These are phyloP conservation scores for Naganishia vaughanmartiniae DNA, from an alignment of 768 basidiomycete species.

Conservation along the genomic window DNA sequence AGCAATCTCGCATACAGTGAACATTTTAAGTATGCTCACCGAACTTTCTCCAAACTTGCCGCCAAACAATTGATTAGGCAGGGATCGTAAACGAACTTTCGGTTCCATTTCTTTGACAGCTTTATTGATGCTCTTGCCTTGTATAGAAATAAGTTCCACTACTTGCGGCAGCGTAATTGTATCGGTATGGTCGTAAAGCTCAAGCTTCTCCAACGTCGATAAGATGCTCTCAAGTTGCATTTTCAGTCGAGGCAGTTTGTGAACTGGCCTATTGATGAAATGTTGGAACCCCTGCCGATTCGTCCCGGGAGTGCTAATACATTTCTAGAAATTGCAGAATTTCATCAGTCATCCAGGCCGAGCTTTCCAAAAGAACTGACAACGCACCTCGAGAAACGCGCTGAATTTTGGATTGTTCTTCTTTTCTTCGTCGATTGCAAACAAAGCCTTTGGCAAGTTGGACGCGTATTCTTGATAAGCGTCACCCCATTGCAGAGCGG, in stretches of 20 bases:
- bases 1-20: background rate
- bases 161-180: constrained; percentile 76
- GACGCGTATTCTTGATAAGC: constrained; percentile 52
- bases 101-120: constrained; percentile 80
- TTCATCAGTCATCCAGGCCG: background rate
- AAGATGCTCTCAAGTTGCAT: constrained; percentile 76
- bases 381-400: constrained; percentile 43
- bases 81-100: constrained; percentile 82
- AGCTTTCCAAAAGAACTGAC: background rate
- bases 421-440: constrained; percentile 50
- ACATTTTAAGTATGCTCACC: constrained; percentile 26
- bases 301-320: constrained; percentile 63
- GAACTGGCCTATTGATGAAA: constrained; percentile 89
- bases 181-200: constrained; percentile 66
- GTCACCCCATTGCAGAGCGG: constrained; percentile 52
- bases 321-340: constrained; percentile 55
- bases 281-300: constrained; percentile 85
- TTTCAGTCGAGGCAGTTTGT: constrained; percentile 82
- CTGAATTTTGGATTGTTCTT: constrained; percentile 42
- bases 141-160: constrained; percentile 76
- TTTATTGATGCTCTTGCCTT: constrained; percentile 82
- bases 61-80: constrained; percentile 43
- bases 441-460: constrained; percentile 52
- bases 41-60: constrained; percentile 41
- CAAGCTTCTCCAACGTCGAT: constrained; percentile 63